Evolutionary conservation across 1,139 yeast genomes (phyloP).

Genomic region (Pneumocystis murina): DNA sequence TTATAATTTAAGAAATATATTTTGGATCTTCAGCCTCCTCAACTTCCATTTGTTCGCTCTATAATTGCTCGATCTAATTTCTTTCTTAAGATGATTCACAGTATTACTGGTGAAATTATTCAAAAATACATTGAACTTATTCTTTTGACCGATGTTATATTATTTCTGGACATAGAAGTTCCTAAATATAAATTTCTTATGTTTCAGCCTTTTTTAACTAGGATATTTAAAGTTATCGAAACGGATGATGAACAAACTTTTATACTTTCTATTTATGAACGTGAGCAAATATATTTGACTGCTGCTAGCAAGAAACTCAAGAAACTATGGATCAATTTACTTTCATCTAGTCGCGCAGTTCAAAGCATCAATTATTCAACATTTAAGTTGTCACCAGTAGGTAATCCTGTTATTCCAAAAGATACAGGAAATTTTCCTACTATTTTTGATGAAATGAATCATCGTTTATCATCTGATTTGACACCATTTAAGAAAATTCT

Average conservation of each 20-base stretch:
- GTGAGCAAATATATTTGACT: background rate
- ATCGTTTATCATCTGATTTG: background rate
- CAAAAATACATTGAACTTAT: background rate
- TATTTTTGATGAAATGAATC: background rate
- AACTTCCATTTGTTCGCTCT: background rate
- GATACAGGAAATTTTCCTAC: background rate
- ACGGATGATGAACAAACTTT: background rate
- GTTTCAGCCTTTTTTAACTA: background rate
- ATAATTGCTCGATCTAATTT: background rate
- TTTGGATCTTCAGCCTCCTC: background rate
- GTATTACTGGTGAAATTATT: background rate
- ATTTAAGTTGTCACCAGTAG: background rate
- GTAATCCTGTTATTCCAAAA: background rate
- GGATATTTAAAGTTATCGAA: background rate
- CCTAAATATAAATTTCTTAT: background rate
- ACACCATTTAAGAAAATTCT: background rate
- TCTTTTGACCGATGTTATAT: background rate
- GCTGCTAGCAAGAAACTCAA: background rate
- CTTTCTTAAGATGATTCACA: background rate
- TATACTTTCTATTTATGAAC: background rate
- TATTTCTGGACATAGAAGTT: background rate
- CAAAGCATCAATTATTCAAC: background rate
- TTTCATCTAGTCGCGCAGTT: background rate
- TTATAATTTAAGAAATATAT: background rate
- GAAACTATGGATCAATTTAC: background rate